phyloP scores from a whole-genome alignment of 257 asterid genomes.

The Capsicum rhomboideum region DNA sequence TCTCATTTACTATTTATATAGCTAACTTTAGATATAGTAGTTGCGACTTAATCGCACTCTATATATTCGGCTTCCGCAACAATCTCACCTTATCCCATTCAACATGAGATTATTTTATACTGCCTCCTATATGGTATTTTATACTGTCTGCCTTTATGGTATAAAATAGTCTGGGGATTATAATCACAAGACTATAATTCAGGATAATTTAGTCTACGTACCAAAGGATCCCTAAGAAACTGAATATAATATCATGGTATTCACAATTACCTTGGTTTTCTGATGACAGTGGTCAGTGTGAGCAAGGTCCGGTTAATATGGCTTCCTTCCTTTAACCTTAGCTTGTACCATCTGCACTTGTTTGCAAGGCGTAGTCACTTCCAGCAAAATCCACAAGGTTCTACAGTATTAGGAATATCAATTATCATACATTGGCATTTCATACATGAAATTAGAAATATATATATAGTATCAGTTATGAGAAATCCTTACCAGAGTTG shows the following conservation, averaged over 20 bases:
- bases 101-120: no score
- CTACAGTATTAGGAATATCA: slow-evolving; percentile 37
- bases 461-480: background rate
- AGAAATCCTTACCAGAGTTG: slow-evolving; percentile 62
- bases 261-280: slow-evolving; percentile 67
- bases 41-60: no score
- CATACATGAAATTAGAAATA: background rate
- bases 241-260: background rate
- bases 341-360: slow-evolving; percentile 76
- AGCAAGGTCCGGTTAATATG: slow-evolving; percentile 85
- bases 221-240: no score
- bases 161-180: no score
- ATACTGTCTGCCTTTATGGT: no score
- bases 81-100: no score
- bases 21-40: no score
- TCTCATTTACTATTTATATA: no score
- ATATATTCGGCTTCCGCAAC: no score
- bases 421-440: background rate
- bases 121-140: no score
- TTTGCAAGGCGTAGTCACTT: slow-evolving; percentile 81
- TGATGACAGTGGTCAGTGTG: slow-evolving; percentile 84
- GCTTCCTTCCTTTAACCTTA: slow-evolving; percentile 96
- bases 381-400: slow-evolving; percentile 99
- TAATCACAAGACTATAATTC: no score
- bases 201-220: no score